Evolutionary conservation across 106 monocot genomes (phyloP).

Genomic region (Xerophyta viscosa): DNA sequence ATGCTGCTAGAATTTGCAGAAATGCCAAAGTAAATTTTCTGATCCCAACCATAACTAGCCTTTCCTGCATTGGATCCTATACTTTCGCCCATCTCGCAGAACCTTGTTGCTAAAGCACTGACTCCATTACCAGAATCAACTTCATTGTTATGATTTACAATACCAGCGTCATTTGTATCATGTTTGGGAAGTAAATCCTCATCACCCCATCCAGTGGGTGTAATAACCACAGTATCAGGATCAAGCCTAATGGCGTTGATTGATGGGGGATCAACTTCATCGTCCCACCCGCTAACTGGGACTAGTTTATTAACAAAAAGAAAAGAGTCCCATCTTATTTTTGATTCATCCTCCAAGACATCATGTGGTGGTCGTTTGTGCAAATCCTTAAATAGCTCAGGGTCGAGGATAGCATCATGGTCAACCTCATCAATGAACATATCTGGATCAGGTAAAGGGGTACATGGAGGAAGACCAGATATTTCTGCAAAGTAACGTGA

Average conservation of each 20-base stretch:
- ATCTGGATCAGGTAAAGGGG: conserved; percentile 12
- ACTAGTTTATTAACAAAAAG: conserved; percentile 6
- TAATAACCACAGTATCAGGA: too few species aligned
- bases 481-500: conserved; percentile 8
- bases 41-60: too few species aligned
- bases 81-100: too few species aligned
- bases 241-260: not conserved
- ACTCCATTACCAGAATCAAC: too few species aligned
- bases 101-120: too few species aligned
- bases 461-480: not conserved
- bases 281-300: conserved; percentile 8
- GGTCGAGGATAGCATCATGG: conserved; percentile 6
- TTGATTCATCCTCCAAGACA: not conserved
- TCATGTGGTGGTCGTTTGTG: not conserved
- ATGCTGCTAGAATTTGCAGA: too few species aligned
- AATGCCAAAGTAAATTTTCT: too few species aligned
- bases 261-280: conserved; percentile 2
- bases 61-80: too few species aligned
- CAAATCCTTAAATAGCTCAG: conserved; percentile 7
- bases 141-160: too few species aligned
- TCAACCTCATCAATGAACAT: conserved; percentile 9
- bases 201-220: too few species aligned
- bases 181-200: too few species aligned
- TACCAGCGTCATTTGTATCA: too few species aligned
- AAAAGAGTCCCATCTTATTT: conserved; percentile 5